Percentiles rank a stretch among this genome's conserved stretches.
phyloP scores from a whole-genome alignment of 805 yeast species.

The Crinitomyces ghanaensis region DNA sequence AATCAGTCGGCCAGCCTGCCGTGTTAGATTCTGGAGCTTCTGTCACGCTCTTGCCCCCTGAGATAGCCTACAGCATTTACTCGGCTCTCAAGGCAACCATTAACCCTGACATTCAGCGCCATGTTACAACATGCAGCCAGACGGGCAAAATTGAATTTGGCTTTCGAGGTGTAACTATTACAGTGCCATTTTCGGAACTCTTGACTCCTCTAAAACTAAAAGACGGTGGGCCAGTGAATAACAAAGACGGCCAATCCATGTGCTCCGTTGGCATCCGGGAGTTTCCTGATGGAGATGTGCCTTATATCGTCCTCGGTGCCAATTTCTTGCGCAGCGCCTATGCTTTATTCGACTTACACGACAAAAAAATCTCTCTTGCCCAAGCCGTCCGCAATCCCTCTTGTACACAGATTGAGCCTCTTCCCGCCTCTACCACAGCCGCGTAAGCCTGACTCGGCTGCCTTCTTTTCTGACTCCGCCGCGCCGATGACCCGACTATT shows the following conservation, averaged over 20 bases:
- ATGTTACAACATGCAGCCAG: no score
- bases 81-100: conserved; percentile 31
- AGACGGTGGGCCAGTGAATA: no score
- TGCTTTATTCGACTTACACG: conserved; percentile 57
- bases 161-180: conserved; percentile 6
- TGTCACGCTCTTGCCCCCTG: conserved; percentile 15
- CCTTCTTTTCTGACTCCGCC: no score
- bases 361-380: conserved; percentile 44
- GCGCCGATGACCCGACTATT: no score
- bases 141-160: conserved; percentile 8
- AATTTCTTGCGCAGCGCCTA: conserved; percentile 53
- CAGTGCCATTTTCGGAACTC: conserved; percentile 3
- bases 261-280: no score
- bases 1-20: no score
- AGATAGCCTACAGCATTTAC: conserved; percentile 22
- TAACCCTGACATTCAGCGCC: no score
- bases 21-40: conserved; percentile 19
- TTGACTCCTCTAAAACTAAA: no score
- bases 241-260: conserved; percentile 3
- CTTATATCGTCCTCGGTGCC: conserved; percentile 44
- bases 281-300: conserved; percentile 4
- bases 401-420: conserved; percentile 16
- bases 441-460: no score
- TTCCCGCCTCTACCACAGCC: conserved; percentile 18
- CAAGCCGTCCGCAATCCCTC: conserved; percentile 27